Base-by-base conservation (phyloP, 495 filamentous ascomycete genomes). In the Choiromyces venosus region DNA sequence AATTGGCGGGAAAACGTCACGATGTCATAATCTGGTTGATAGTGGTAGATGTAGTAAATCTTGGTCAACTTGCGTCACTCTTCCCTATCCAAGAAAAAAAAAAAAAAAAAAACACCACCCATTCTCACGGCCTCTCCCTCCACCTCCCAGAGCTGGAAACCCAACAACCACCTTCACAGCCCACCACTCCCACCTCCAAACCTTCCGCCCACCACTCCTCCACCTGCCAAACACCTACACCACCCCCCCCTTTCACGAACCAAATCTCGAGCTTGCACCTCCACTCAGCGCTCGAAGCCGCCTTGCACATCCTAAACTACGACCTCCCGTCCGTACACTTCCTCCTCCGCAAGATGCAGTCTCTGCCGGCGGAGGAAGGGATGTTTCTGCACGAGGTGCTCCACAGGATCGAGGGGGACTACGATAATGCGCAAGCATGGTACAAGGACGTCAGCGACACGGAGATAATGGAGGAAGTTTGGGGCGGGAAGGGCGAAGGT, bases 271-370 rank as follows among this genome's bases (percentile, higher is more conserved):
- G 78, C 18, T 75, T 84, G 5, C 75, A 73, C n/a, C 71, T 86
- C 6, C 84, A 86, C 69, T 84, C 85, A 2, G 82, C 82, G 21
- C 81, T 85, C 36, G 85, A 86, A 78, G 73, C 83, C 1, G 77
- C 82, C n/a, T 82, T 86, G 12, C 85, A 85, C 73, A 81, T 85
- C 73, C 78, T 85, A 35, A 85, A 86, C 78, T 72, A 74, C 66
- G 84, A 86, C 75, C 82, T 86, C 5, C 76, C 83, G 0, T 81
- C 80, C 68, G 85, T 85, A 7, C 85, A 86, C 74, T 86, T 86
- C 75, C 82, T 86, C 8, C 76, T 85, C 66, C 81, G 85, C 1
- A 82, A 86, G 72, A 86, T 86, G 85, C 82, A 85, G 76, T 81
- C 81, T 29, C 71, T 81, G 16, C 85, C 84, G 10, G 83, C 84